Percentiles rank a stretch among this genome's conserved stretches.
Conservation (phyloP, 1,284 basidiomycete species). For the Austropuccinia psidii region DNA sequence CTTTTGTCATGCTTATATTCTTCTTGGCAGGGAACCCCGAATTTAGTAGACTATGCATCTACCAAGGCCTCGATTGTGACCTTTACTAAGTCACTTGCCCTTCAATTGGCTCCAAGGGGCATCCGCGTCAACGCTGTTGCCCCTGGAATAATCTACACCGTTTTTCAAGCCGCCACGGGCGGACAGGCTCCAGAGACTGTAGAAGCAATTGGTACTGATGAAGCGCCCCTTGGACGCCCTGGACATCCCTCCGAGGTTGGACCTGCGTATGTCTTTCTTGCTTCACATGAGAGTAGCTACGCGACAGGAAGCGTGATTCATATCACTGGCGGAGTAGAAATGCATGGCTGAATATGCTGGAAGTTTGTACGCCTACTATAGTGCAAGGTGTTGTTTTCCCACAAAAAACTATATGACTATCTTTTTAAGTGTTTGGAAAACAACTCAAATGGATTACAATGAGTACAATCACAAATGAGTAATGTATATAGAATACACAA, state of each 20-base stretch:
- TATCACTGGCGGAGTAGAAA: constrained; percentile 17
- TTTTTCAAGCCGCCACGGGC: constrained; percentile 44
- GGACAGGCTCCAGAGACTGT: constrained; percentile 16
- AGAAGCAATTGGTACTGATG: background rate
- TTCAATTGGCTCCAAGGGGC: constrained; percentile 56
- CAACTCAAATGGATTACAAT: no score
- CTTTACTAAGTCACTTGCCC: constrained; percentile 56
- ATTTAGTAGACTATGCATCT: constrained; percentile 54
- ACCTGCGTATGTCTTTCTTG: constrained; percentile 27
- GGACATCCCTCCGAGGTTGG: constrained; percentile 23
- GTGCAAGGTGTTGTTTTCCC: no score
- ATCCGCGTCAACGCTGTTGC: constrained; percentile 57
- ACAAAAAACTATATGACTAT: no score
- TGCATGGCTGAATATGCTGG: background rate
- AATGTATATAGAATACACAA: no score
- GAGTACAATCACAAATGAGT: no score
- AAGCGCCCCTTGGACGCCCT: constrained; percentile 12
- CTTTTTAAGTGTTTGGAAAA: no score
- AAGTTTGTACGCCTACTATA: no score
- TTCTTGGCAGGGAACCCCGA: constrained; percentile 42
- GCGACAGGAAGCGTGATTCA: constrained; percentile 19
- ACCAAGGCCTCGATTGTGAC: constrained; percentile 58
- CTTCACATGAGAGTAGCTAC: constrained; percentile 17
- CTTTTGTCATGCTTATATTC: background rate
- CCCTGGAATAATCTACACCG: constrained; percentile 56